Evolutionary conservation across 192 early-diverging fungal species (phyloP).

Genomic region (Mortierella alpina): DNA sequence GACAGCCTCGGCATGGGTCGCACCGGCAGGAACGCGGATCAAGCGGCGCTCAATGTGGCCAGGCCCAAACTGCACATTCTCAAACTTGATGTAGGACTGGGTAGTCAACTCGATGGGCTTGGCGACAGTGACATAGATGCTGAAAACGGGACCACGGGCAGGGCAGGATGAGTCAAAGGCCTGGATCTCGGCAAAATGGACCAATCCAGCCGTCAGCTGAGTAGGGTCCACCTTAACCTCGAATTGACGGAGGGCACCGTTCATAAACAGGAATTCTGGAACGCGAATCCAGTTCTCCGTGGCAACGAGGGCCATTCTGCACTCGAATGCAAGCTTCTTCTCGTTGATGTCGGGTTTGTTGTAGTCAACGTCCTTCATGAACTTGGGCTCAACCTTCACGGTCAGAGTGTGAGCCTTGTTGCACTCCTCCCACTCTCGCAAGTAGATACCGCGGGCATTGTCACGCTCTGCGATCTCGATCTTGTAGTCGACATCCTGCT

Average conservation of each 20-base stretch:
- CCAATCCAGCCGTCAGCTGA: conserved; percentile 74
- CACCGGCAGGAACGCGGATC: conserved; percentile 82
- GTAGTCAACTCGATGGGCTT: conserved; percentile 72
- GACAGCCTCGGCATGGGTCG: conserved; percentile 76
- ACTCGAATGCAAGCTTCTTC: conserved; percentile 81
- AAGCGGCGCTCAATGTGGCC: conserved; percentile 86
- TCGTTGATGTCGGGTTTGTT: conserved; percentile 66
- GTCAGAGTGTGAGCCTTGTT: conserved; percentile 66
- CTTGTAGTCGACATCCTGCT: conserved; percentile 78
- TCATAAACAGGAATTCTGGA: conserved; percentile 80
- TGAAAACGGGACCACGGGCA: conserved; percentile 84
- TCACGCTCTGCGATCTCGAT: conserved; percentile 51
- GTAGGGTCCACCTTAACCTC: conserved; percentile 83
- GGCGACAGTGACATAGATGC: conserved; percentile 88
- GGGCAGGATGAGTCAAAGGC: conserved; percentile 82
- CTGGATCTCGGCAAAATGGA: conserved; percentile 82
- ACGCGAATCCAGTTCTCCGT: conserved; percentile 81
- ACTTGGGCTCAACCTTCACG: conserved; percentile 67
- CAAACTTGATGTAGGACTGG: conserved; percentile 63
- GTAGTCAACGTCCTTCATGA: conserved; percentile 71
- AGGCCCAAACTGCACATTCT: conserved; percentile 72
- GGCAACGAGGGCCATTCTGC: conserved; percentile 75
- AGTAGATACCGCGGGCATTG: conserved; percentile 84
- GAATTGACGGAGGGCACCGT: conserved; percentile 73
- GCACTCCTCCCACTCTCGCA: conserved; percentile 83